Evolutionary conservation across 441 rosid species (phyloP).

Genomic region (Macaranga tanarius): DNA sequence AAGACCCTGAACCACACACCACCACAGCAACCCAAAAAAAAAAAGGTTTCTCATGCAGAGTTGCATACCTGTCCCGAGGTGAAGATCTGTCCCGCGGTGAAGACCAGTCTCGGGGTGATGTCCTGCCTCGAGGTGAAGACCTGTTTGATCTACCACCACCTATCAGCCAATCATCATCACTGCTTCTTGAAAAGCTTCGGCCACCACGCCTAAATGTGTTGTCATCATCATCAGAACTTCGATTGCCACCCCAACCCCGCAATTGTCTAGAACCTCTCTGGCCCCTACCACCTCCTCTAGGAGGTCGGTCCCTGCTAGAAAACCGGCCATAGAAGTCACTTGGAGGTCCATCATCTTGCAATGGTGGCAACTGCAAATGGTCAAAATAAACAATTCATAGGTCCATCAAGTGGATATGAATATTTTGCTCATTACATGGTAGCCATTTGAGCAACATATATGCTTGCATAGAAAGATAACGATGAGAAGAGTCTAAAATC

Average conservation of each 20-base stretch:
- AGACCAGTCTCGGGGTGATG: slow-evolving; percentile 40
- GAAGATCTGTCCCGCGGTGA: slow-evolving; percentile 65
- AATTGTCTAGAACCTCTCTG: slow-evolving; percentile 53
- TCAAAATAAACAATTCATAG: neutral
- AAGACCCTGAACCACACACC: neutral
- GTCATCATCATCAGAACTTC: slow-evolving; percentile 44
- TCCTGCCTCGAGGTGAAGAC: slow-evolving; percentile 47
- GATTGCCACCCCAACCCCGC: slow-evolving; percentile 58
- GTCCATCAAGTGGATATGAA: neutral
- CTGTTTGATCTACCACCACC: slow-evolving; percentile 65
- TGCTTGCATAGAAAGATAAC: neutral
- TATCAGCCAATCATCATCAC: slow-evolving; percentile 73
- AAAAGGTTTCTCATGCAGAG: neutral
- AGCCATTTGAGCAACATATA: slow-evolving; percentile 14
- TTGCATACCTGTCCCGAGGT: slow-evolving; percentile 57
- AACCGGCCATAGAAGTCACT: slow-evolving; percentile 82
- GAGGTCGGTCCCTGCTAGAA: slow-evolving; percentile 63
- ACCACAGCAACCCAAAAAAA: neutral
- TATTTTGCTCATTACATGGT: neutral
- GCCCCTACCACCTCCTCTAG: slow-evolving; percentile 50
- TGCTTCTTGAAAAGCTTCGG: slow-evolving; percentile 52
- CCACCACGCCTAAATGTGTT: slow-evolving; percentile 49
- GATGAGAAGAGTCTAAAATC: slow-evolving; percentile 11
- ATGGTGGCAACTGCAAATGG: slow-evolving; percentile 65
- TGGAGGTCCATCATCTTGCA: slow-evolving; percentile 92